Base-by-base conservation (phyloP, 257 asterid species). In the Paulownia fortunei region DNA sequence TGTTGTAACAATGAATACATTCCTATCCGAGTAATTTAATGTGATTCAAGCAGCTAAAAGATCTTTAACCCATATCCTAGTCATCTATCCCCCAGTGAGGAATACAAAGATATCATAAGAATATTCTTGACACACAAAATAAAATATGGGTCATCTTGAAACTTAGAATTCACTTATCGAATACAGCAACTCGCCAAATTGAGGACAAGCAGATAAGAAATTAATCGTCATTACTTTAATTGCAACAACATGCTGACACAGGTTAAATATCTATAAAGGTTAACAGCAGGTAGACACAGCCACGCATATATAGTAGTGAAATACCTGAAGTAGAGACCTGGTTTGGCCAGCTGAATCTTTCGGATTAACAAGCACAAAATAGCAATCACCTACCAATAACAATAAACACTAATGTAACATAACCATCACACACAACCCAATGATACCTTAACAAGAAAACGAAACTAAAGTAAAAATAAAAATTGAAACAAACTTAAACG, bases 301-400 rank as follows among this genome's bases (percentile, higher is more conserved):
- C n/a, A n/a, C n/a, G n/a, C n/a, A n/a, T n/a, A n/a, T n/a, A n/a
- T n/a, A n/a, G n/a, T 24, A 52, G 42, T 72, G 15, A 67, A 36
- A 59, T 83, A 95, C 99, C 99, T 93, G 86, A 47, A 95, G 87
- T 7, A 90, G 87, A 66, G 83, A 78, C 87, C 85, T 88, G 78
- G 94, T 85, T 56, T 68, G 63, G 26, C 61, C 89, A 52, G 82
- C 92, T 7, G 87, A 78, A 74, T 90, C 92, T 70, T 86, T 93
- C 5, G 99, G 97, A 82, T 91, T 91, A 54, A 92, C 88, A n/a
- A 91, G 92, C 86, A 88, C 85, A 63, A 91, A 89, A 78, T 80
- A 76, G 75, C 76, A 84, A 54, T 81, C 80, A 73, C 92, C 99
- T 95, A 80, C 0, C 10, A 16, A 69, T 15, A 46, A 19, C 59